phyloP scores from a whole-genome alignment of 192 early-diverging fungal species.

The Anaeromyces robustus region DNA sequence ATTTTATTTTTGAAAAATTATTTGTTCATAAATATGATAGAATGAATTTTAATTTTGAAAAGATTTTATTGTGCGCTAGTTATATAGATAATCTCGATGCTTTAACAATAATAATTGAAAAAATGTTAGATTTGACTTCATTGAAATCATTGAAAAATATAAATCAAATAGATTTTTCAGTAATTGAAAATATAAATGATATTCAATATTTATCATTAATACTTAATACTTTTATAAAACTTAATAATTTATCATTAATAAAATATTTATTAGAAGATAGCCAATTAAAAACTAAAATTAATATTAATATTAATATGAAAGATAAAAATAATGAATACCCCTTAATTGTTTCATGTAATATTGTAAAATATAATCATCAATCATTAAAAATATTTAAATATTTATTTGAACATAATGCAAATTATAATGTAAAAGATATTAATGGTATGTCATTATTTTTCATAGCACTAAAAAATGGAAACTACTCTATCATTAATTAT shows the following conservation, averaged over 20 bases:
- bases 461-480: neutral
- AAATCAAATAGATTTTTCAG: no score
- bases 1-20: no score
- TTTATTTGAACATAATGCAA: neutral
- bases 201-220: neutral
- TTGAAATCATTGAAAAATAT: no score
- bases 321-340: neutral
- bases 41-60: no score
- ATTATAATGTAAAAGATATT: neutral
- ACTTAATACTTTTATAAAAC: neutral
- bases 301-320: neutral
- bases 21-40: no score
- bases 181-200: no score
- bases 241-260: neutral
- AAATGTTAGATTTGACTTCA: no score
- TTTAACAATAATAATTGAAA: no score
- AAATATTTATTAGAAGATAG: neutral
- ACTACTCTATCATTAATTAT: neutral
- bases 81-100: no score
- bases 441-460: neutral
- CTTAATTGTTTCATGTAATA: neutral
- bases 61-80: no score
- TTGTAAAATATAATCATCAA: neutral
- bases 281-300: no score
- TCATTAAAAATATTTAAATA: neutral